These are phyloP conservation scores for Pestalotiopsis sp. DNA, from an alignment of 2,329 filamentous ascomycete genomes.

Conservation along the genomic window DNA sequence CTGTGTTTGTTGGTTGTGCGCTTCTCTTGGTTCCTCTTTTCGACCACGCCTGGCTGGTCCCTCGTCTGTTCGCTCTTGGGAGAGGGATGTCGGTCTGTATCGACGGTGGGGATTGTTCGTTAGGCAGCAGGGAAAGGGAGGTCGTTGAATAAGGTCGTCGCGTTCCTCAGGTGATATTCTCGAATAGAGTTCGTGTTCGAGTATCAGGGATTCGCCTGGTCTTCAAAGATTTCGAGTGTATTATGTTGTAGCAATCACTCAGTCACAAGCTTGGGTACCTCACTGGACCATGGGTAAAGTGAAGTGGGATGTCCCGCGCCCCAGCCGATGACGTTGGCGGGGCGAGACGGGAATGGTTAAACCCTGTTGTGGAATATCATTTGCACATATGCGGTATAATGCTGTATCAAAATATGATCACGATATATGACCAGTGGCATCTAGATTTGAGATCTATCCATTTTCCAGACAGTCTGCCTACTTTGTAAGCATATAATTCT, in stretches of 20 bases:
- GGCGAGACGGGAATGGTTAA: not conserved
- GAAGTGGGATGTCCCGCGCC: not conserved
- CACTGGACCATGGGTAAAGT: not conserved
- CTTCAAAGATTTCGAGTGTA: not conserved
- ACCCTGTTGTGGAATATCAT: not conserved
- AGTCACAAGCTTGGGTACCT: not conserved
- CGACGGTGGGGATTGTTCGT: not conserved
- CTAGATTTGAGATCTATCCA: too few relatives aligned
- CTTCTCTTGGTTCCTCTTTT: not conserved
- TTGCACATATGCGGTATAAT: not conserved
- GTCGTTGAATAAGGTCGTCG: not conserved
- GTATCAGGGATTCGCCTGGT: not conserved
- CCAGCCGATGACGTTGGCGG: slow-evolving; percentile 1
- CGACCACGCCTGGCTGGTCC: not conserved
- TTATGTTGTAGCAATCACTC: not conserved
- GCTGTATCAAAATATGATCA: not conserved
- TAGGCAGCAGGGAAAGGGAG: not conserved
- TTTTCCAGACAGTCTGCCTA: too few relatives aligned
- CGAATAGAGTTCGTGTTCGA: not conserved
- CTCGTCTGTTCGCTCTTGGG: too few relatives aligned
- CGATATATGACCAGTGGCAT: not conserved
- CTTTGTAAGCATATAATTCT: too few relatives aligned
- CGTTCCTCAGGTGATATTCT: not conserved
- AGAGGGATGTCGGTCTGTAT: not conserved
- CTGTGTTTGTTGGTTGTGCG: not conserved